Evolutionary conservation across 2,329 filamentous ascomycete species (phyloP).

Genomic region (Fusarium sp.): DNA sequence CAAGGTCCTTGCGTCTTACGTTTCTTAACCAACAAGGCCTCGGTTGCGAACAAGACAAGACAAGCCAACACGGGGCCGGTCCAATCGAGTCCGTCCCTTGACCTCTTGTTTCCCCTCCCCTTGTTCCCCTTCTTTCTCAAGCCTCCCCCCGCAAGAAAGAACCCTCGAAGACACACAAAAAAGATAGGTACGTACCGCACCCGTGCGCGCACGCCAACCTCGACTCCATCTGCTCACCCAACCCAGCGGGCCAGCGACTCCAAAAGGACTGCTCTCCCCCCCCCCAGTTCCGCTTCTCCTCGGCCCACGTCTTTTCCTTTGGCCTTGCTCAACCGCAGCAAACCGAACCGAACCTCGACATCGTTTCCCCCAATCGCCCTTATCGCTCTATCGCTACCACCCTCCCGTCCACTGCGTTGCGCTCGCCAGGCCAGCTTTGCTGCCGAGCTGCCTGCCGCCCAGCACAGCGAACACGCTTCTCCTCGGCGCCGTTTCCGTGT

Average conservation of each 20-base stretch:
- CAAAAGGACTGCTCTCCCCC: conserved; percentile 41
- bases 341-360: conserved; percentile 50
- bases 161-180: conserved; percentile 3
- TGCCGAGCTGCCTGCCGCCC: conserved; percentile 23
- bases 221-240: conserved; percentile 26
- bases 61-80: not conserved
- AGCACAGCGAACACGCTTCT: conserved; percentile 21
- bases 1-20: conserved; percentile 7
- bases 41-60: not conserved
- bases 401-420: conserved; percentile 1
- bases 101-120: not conserved
- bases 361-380: conserved; percentile 28
- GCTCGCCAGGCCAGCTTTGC: conserved; percentile 11
- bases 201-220: conserved; percentile 7
- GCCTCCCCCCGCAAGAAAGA: not conserved
- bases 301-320: conserved; percentile 42
- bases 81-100: conserved; percentile 2
- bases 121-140: conserved; percentile 3
- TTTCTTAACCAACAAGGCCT: not conserved
- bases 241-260: conserved; percentile 38
- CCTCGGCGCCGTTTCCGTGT: conserved; percentile 19
- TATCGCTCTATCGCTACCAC: conserved; percentile 8
- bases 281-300: conserved; percentile 43
- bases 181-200: conserved; percentile 30
- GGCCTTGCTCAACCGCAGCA: conserved; percentile 51